Percentiles rank a stretch among this genome's conserved stretches.
Conservation (phyloP, 345 rosid genomes). For the Chamaenerion angustifolium region DNA sequence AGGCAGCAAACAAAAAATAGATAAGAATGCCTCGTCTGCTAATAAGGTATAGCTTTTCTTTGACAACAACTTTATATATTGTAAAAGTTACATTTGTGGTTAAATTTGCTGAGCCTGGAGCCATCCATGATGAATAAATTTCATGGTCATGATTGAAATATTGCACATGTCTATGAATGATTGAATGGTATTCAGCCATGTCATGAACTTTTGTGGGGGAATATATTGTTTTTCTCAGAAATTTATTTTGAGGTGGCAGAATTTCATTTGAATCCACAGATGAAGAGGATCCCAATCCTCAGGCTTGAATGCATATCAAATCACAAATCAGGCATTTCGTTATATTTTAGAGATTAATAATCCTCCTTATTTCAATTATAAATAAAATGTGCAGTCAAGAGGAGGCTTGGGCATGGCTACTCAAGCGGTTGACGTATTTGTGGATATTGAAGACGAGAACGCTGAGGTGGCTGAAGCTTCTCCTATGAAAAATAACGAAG, state of each 20-base stretch:
- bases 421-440: conserved; percentile 30
- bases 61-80: not conserved
- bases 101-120: not conserved
- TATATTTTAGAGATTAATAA: not conserved
- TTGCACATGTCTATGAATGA: too few species aligned
- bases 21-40: conserved; percentile 24
- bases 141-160: too few species aligned
- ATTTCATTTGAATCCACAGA: too few species aligned
- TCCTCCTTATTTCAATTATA: not conserved
- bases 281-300: too few species aligned
- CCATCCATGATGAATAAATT: too few species aligned
- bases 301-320: too few species aligned
- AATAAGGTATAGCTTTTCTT: conserved; percentile 33
- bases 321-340: too few species aligned
- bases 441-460: conserved; percentile 41
- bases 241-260: too few species aligned
- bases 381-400: conserved; percentile 17
- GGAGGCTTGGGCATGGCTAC: conserved; percentile 33
- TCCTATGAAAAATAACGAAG: conserved; percentile 10
- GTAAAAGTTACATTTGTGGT: not conserved
- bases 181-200: too few species aligned
- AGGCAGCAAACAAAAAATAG: conserved; percentile 38
- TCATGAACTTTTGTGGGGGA: too few species aligned
- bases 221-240: too few species aligned
- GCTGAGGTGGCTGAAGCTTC: conserved; percentile 23